phyloP scores from a whole-genome alignment of 1,284 basidiomycete species.

The Schizophyllum commune region DNA sequence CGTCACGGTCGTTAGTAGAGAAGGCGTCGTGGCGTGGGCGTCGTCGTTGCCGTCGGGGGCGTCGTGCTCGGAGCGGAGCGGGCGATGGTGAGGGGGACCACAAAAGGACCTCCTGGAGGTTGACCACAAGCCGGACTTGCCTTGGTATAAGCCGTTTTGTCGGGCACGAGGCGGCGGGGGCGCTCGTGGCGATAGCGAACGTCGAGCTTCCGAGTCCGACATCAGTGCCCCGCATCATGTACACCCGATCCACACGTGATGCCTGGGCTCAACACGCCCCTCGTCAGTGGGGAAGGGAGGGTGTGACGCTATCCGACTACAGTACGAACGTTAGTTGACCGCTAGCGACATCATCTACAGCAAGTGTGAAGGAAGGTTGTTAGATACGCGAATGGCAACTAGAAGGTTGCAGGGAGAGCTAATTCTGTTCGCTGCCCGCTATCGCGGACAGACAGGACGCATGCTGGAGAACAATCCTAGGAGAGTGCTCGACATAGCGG shows the following conservation, averaged over 20 bases:
- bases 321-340: no score
- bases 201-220: background rate
- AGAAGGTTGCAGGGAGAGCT: no score
- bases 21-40: background rate
- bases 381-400: no score
- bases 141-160: background rate
- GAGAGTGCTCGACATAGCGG: background rate
- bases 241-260: background rate
- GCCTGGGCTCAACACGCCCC: background rate
- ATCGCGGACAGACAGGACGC: no score
- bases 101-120: background rate
- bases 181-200: background rate
- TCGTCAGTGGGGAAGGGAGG: background rate
- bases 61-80: background rate
- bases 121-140: background rate
- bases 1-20: background rate
- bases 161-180: background rate
- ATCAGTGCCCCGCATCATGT: background rate
- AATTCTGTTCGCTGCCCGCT: no score
- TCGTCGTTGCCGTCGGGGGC: background rate
- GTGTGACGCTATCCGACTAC: background rate
- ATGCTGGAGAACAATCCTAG: background rate
- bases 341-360: no score
- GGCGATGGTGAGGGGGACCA: background rate
- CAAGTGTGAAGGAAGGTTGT: no score